A percentile compares a stretch with the other conserved stretches of the same genome.
phyloP scores from a whole-genome alignment of 1,284 basidiomycete species.

The Leucoagaricus sp. region DNA sequence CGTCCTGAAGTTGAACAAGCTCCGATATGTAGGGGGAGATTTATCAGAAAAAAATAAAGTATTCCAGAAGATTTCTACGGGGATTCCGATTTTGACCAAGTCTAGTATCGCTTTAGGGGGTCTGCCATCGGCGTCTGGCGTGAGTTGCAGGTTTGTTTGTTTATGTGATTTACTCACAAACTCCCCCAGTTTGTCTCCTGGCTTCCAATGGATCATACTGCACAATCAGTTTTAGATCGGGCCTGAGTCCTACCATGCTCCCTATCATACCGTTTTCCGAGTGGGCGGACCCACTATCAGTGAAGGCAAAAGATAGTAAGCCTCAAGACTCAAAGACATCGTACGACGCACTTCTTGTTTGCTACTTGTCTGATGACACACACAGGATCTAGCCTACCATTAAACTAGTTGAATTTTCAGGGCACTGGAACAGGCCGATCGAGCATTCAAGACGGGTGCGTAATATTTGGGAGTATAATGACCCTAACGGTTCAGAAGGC shows the following conservation, averaged over 20 bases:
- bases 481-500: conserved; percentile 23
- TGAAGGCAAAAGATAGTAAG: background rate
- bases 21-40: conserved; percentile 27
- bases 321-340: background rate
- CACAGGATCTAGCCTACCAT: conserved; percentile 31
- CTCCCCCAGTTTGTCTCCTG: conserved; percentile 30
- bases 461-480: conserved; percentile 25
- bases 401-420: conserved; percentile 38
- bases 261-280: conserved; percentile 29
- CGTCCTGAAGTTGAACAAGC: conserved; percentile 24
- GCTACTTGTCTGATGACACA: background rate
- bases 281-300: conserved; percentile 30
- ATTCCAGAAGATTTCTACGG: conserved; percentile 14
- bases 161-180: background rate
- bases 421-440: conserved; percentile 17
- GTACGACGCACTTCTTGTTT: background rate
- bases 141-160: background rate
- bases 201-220: conserved; percentile 32
- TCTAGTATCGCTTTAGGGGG: conserved; percentile 1
- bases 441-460: conserved; percentile 1
- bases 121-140: background rate
- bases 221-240: conserved; percentile 31
- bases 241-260: conserved; percentile 17
- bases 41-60: conserved; percentile 13
- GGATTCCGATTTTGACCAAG: conserved; percentile 2